These are phyloP conservation scores for Porcisia hertigi DNA, from an alignment of 208 protist genomes.

Conservation along the genomic window DNA sequence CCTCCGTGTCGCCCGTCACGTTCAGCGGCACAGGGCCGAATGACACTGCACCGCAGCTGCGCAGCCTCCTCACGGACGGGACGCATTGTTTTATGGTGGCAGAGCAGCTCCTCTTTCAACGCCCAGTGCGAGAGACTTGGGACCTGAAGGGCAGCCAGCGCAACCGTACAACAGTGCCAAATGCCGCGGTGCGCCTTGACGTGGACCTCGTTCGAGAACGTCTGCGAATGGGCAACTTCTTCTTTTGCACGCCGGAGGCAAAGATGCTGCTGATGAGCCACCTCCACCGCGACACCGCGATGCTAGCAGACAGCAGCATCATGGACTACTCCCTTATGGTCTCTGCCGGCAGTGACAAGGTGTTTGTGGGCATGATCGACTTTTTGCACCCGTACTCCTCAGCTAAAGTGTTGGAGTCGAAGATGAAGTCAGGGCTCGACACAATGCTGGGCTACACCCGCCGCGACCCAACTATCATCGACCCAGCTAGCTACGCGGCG, in stretches of 20 bases:
- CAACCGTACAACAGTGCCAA: slow-evolving; percentile 65
- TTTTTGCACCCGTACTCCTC: slow-evolving; percentile 85
- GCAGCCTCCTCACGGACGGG: slow-evolving; percentile 23
- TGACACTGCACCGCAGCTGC: slow-evolving; percentile 6
- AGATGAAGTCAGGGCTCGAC: slow-evolving; percentile 83
- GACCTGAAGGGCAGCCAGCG: slow-evolving; percentile 88
- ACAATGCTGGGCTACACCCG: slow-evolving; percentile 61
- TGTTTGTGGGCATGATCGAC: slow-evolving; percentile 74
- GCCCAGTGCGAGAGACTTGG: slow-evolving; percentile 33
- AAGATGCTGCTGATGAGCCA: slow-evolving; percentile 59
- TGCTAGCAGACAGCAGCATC: slow-evolving; percentile 52
- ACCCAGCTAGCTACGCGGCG: slow-evolving; percentile 63
- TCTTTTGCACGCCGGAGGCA: slow-evolving; percentile 56
- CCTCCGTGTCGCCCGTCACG: not conserved
- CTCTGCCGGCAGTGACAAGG: slow-evolving; percentile 13
- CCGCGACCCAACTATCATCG: slow-evolving; percentile 80
- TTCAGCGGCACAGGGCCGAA: not conserved
- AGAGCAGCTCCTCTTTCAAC: slow-evolving; percentile 50
- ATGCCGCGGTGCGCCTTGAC: slow-evolving; percentile 64
- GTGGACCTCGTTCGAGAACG: slow-evolving; percentile 59
- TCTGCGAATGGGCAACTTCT: slow-evolving; percentile 49
- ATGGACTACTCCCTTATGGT: slow-evolving; percentile 88
- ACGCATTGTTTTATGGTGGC: slow-evolving; percentile 66
- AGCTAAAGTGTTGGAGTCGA: slow-evolving; percentile 79
- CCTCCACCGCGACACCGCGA: slow-evolving; percentile 53